These are phyloP conservation scores for Irpex sp. DNA, from an alignment of 1,284 basidiomycete genomes.

Conservation along the genomic window DNA sequence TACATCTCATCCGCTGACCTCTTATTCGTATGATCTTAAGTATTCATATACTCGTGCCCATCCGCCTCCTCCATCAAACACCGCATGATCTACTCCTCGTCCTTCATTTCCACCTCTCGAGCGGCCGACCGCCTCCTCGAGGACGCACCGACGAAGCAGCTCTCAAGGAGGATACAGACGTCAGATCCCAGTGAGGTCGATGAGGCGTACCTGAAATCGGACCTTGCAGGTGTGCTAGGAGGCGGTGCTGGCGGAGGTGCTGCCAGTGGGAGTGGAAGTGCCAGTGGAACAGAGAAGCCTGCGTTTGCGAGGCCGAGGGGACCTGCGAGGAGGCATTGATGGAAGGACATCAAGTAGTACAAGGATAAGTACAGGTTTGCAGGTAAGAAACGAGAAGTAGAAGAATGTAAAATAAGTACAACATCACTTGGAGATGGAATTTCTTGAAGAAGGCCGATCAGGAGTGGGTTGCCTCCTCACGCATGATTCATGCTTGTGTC, in stretches of 20 bases:
- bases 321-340: slow-evolving; percentile 42
- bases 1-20: neutral
- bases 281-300: slow-evolving; percentile 31
- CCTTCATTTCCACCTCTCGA: slow-evolving; percentile 53
- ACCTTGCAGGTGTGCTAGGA: slow-evolving; percentile 38
- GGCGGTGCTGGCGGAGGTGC: slow-evolving; percentile 6
- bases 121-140: slow-evolving; percentile 51
- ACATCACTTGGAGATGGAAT: too few species aligned
- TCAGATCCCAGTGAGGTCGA: slow-evolving; percentile 75
- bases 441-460: too few species aligned
- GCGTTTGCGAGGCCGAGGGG: slow-evolving; percentile 61
- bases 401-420: too few species aligned
- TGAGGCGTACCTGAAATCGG: slow-evolving; percentile 54
- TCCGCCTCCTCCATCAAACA: slow-evolving; percentile 74
- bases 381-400: too few species aligned
- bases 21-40: slow-evolving; percentile 29
- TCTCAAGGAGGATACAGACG: slow-evolving; percentile 73
- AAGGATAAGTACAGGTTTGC: too few species aligned
- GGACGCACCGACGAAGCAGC: slow-evolving; percentile 37
- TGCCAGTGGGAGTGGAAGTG: slow-evolving; percentile 7
- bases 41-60: slow-evolving; percentile 89
- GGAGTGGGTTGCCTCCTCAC: too few species aligned
- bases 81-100: slow-evolving; percentile 85
- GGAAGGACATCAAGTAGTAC: neutral
- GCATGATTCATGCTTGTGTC: too few species aligned